These are phyloP conservation scores for Durusdinium trenchii DNA, from an alignment of 73 alveolate genomes.

Conservation along the genomic window DNA sequence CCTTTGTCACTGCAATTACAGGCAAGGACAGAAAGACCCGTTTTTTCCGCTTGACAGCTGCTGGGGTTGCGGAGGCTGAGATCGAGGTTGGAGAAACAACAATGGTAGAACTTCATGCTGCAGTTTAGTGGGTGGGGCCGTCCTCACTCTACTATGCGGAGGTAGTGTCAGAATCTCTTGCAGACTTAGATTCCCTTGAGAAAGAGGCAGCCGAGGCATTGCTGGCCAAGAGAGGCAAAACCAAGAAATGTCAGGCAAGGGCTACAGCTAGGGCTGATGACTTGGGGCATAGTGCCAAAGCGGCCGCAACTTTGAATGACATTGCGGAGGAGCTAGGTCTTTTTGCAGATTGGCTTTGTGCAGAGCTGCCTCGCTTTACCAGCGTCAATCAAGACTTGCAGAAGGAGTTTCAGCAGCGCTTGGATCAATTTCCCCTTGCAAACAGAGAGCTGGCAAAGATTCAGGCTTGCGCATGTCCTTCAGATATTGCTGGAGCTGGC, in stretches of 20 bases:
- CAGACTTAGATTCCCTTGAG: background rate
- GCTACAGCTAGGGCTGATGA: background rate
- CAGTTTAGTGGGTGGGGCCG: conserved; percentile 1
- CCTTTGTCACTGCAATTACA: background rate
- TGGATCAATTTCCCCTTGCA: background rate
- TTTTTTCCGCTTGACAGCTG: background rate
- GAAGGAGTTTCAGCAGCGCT: background rate
- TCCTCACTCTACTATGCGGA: background rate
- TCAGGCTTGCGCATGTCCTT: background rate
- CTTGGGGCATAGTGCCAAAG: background rate
- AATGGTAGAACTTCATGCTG: background rate
- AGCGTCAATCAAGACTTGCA: background rate
- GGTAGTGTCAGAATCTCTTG: background rate
- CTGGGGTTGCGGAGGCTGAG: background rate
- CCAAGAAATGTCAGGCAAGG: background rate
- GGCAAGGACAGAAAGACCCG: conserved; percentile 2
- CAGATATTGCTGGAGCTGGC: background rate
- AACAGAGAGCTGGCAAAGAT: background rate
- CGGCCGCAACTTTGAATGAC: background rate
- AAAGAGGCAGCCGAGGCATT: background rate
- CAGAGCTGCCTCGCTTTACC: background rate
- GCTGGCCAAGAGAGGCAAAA: background rate
- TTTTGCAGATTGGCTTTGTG: background rate
- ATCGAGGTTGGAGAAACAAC: background rate
- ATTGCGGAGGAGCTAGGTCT: background rate